These are phyloP conservation scores for Solanum clarkiae DNA, from an alignment of 257 asterid genomes.

Conservation along the genomic window DNA sequence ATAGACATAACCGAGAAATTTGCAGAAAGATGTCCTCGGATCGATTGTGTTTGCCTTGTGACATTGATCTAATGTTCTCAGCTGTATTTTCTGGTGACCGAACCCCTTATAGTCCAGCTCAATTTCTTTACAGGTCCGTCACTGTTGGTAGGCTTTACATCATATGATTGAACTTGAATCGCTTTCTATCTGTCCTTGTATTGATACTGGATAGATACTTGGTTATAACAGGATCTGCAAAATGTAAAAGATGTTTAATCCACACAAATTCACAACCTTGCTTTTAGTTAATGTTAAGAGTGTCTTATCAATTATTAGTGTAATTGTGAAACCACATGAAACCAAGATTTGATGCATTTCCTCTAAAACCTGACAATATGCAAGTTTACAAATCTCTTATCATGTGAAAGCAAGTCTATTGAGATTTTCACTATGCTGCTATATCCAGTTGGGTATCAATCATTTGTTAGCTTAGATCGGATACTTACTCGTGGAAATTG, in stretches of 20 bases:
- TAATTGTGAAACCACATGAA: not conserved
- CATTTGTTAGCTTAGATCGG: not conserved
- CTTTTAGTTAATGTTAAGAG: not conserved
- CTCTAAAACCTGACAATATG: not conserved
- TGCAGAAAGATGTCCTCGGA: conserved; percentile 40
- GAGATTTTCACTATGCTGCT: not conserved
- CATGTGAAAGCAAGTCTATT: not conserved
- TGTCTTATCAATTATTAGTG: not conserved
- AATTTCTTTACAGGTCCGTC: conserved; percentile 67
- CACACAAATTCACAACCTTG: not conserved
- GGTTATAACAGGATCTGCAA: not conserved
- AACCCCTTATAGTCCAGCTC: conserved; percentile 80
- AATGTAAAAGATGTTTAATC: not conserved
- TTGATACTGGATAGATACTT: not conserved
- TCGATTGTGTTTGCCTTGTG: conserved; percentile 80
- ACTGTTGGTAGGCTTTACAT: not conserved
- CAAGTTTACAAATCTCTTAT: not conserved
- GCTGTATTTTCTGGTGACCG: conserved; percentile 73
- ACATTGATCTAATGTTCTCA: conserved; percentile 80
- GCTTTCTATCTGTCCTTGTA: not conserved
- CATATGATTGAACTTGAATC: not conserved
- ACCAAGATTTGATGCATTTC: not conserved
- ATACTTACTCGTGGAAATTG: not conserved
- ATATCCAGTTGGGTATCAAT: not conserved
- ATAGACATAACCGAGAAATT: conserved; percentile 62